Evolutionary conservation across 768 basidiomycete genomes (phyloP).

Genomic region (Stropharia rugosoannulata): DNA sequence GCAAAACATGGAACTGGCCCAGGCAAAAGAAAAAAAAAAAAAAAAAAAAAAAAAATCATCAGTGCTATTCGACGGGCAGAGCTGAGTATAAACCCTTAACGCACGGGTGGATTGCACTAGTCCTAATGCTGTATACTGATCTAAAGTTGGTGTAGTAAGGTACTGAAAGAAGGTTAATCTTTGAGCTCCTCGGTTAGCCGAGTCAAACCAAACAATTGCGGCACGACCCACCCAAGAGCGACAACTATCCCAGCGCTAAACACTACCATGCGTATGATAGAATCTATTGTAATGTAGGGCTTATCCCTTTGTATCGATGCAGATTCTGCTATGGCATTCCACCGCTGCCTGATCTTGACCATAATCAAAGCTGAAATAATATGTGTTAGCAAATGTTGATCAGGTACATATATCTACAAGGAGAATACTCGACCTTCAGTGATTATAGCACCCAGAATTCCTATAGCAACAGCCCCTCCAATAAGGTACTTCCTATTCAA

Average conservation of each 20-base stretch:
- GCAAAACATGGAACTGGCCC: neutral
- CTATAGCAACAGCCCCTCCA: neutral
- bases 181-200: neutral
- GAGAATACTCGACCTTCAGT: neutral
- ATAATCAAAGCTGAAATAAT: too few species aligned
- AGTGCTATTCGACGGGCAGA: neutral
- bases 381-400: too few species aligned
- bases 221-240: neutral
- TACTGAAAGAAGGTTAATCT: neutral
- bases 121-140: neutral
- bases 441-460: neutral
- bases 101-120: neutral
- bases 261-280: neutral
- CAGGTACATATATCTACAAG: neutral
- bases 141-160: neutral
- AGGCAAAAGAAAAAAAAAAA: neutral
- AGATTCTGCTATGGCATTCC: neutral
- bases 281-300: neutral
- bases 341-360: neutral
- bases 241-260: neutral
- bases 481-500: neutral
- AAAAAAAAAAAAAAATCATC: too few species aligned
- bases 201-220: neutral
- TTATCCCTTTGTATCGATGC: neutral
- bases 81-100: neutral